Percentiles rank a stretch among this genome's conserved stretches.
These are phyloP conservation scores for Zygosaccharomyces pseudobailii DNA, from an alignment of 1,139 yeast genomes.

Conservation along the genomic window DNA sequence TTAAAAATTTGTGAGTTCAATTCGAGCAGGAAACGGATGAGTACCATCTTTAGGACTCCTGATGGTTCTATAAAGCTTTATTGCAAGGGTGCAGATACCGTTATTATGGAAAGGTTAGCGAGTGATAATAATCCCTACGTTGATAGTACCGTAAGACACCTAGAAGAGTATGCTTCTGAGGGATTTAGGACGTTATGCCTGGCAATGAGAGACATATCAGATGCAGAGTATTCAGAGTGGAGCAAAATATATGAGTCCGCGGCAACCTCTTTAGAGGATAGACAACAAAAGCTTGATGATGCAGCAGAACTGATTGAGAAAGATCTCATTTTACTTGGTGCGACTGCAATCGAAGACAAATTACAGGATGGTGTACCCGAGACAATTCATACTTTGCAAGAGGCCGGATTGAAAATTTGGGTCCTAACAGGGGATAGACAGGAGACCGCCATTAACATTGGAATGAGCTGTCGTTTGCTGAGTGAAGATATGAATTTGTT, in stretches of 20 bases:
- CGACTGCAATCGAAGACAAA: conserved; percentile 97
- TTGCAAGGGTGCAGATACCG: conserved; percentile 98
- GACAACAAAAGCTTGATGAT: conserved; percentile 74
- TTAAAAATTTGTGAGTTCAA: conserved; percentile 93
- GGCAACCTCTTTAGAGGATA: conserved; percentile 69
- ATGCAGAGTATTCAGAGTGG: conserved; percentile 71
- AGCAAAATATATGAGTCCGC: conserved; percentile 63
- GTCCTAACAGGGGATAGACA: conserved; percentile 97
- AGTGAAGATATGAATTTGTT: conserved; percentile 95
- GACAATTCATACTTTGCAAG: conserved; percentile 88
- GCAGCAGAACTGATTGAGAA: conserved; percentile 81
- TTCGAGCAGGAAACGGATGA: conserved; percentile 96
- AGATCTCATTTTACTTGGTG: conserved; percentile 79
- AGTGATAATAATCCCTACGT: conserved; percentile 72
- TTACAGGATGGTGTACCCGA: conserved; percentile 98
- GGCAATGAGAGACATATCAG: conserved; percentile 77
- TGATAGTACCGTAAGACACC: conserved; percentile 74
- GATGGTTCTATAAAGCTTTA: conserved; percentile 86
- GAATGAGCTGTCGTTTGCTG: conserved; percentile 91
- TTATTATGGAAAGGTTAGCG: conserved; percentile 77
- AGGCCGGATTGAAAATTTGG: conserved; percentile 97
- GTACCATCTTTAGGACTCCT: conserved; percentile 89
- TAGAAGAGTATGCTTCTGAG: conserved; percentile 95
- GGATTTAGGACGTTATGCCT: conserved; percentile 93
- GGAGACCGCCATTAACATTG: conserved; percentile 98